Percentiles rank a stretch among this genome's conserved stretches.
Evolutionary conservation across 345 rosid species (phyloP).

Genomic region (Syzygium jambos): DNA sequence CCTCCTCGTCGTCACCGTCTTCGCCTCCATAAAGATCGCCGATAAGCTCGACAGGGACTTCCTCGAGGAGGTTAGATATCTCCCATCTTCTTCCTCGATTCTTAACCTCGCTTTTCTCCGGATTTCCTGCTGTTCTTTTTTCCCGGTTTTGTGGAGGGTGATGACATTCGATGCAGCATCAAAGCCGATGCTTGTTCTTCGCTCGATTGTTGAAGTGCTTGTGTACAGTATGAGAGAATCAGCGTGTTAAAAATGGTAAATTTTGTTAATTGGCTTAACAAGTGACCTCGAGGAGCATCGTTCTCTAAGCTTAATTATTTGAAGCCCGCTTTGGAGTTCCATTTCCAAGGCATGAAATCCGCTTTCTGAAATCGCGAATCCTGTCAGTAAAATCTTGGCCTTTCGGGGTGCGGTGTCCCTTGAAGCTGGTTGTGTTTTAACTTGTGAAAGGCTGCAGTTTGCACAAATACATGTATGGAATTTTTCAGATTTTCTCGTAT

Average conservation of each 20-base stretch:
- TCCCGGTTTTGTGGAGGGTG: background rate
- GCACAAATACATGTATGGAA: background rate
- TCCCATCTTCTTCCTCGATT: background rate
- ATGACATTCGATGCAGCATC: background rate
- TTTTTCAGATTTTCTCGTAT: background rate
- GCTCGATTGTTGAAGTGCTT: background rate
- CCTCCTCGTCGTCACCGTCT: conserved; percentile 56
- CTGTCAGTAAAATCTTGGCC: background rate
- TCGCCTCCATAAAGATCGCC: conserved; percentile 52
- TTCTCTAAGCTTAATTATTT: background rate
- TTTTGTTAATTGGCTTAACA: background rate
- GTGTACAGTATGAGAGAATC: background rate
- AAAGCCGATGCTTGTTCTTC: background rate
- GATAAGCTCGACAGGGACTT: conserved; percentile 64
- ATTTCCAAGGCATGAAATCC: background rate
- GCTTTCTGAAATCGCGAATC: background rate
- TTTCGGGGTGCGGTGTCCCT: background rate
- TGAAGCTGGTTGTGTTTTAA: background rate
- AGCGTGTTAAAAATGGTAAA: background rate
- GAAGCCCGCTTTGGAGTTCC: background rate
- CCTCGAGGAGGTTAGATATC: conserved; percentile 59
- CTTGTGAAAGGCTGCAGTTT: background rate
- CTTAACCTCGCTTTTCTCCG: background rate
- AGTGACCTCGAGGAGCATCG: background rate
- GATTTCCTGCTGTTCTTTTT: background rate